phyloP scores from a whole-genome alignment of 805 yeast species.

The Suhomyces faveliae region DNA sequence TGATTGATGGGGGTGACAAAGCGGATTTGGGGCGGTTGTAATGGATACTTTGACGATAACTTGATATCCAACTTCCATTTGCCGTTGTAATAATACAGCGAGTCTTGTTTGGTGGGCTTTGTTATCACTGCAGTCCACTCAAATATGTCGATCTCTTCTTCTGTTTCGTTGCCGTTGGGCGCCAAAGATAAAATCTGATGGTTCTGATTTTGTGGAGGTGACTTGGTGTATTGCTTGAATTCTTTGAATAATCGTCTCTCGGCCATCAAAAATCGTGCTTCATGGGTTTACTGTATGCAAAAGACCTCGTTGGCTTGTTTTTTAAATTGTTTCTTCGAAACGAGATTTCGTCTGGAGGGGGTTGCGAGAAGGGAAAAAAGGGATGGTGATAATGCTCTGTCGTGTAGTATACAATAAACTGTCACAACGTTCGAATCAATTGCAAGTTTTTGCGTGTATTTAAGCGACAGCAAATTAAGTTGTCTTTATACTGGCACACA shows the following conservation, averaged over 20 bases:
- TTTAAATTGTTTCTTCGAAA: too few species aligned
- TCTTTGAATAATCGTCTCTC: slow-evolving; percentile 42
- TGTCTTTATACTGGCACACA: too few species aligned
- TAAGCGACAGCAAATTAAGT: too few species aligned
- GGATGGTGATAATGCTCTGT: not conserved
- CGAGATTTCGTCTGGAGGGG: too few species aligned
- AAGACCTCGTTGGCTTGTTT: too few species aligned
- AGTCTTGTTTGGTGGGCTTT: slow-evolving; percentile 46
- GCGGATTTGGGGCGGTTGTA: slow-evolving; percentile 53
- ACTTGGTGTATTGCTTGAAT: slow-evolving; percentile 30
- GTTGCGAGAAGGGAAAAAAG: not conserved
- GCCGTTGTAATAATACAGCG: slow-evolving; percentile 52
- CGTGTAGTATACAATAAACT: not conserved
- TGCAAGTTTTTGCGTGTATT: too few species aligned
- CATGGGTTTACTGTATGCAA: not conserved
- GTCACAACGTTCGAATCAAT: slow-evolving; percentile 1
- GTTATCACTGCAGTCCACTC: slow-evolving; percentile 51
- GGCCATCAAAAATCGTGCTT: slow-evolving; percentile 26
- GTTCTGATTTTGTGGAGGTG: slow-evolving; percentile 26
- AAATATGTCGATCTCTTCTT: slow-evolving; percentile 34
- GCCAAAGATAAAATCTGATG: slow-evolving; percentile 41
- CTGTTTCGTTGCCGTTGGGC: slow-evolving; percentile 34
- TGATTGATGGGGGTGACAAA: slow-evolving; percentile 46
- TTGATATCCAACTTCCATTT: slow-evolving; percentile 49
- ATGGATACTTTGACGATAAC: slow-evolving; percentile 53